Percentiles rank a stretch among this genome's conserved stretches.
These are phyloP conservation scores for Thymus quinquecostatus DNA, from an alignment of 257 asterid genomes.

Conservation along the genomic window DNA sequence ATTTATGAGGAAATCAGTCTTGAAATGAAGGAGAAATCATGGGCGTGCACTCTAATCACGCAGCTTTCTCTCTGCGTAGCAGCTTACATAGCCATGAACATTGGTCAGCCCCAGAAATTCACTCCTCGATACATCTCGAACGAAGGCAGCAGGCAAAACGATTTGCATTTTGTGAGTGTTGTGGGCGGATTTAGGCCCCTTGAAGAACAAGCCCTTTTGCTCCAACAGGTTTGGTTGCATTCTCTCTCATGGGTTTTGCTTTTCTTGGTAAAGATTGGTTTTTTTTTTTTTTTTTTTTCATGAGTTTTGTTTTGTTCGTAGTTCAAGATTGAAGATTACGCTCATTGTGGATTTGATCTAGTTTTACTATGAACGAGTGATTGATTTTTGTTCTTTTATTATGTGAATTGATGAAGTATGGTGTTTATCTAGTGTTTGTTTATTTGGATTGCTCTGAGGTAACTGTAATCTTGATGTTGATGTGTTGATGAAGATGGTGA, in stretches of 20 bases:
- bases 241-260: slow-evolving; percentile 6
- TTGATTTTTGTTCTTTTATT: not conserved
- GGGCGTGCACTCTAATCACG: slow-evolving; percentile 59
- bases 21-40: slow-evolving; percentile 50
- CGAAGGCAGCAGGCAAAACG: slow-evolving; percentile 27
- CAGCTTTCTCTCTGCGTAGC: slow-evolving; percentile 60
- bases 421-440: not conserved
- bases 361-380: not conserved
- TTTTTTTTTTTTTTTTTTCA: not conserved
- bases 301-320: not conserved
- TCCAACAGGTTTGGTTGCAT: slow-evolving; percentile 50
- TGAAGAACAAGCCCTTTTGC: slow-evolving; percentile 53
- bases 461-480: slow-evolving; percentile 37
- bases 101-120: slow-evolving; percentile 45
- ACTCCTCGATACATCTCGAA: slow-evolving; percentile 16
- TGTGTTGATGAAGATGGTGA: slow-evolving; percentile 59
- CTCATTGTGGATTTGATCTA: not conserved
- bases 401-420: not conserved
- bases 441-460: not conserved
- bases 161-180: slow-evolving; percentile 53
- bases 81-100: slow-evolving; percentile 47
- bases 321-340: not conserved
- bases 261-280: slow-evolving; percentile 7
- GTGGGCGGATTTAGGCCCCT: slow-evolving; percentile 52
- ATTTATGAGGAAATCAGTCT: not conserved